Evolutionary conservation across 225 moss, liverwort and hornwort genomes (phyloP), one percentile per base, ranked within the genome.

Genomic region (Marchantia polymorpha): DNA sequence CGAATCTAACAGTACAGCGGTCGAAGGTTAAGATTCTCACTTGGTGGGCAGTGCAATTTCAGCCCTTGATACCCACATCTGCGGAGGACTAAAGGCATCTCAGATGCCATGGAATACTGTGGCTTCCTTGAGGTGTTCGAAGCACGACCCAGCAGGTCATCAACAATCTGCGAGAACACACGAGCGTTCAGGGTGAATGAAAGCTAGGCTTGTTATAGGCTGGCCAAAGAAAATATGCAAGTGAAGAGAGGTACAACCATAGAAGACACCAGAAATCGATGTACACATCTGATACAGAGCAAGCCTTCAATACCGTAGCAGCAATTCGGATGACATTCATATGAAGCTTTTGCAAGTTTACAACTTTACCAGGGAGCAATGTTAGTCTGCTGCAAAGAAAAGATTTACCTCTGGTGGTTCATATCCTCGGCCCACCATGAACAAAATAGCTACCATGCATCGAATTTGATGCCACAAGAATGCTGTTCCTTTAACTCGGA

Each of bases 391-490:
- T 48, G 54, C 51, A 17, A 63, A 74, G 51, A 12, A 46, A 19
- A 52, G 72, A 39, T 39, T 39, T 87, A 96, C 96, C 70, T 75
- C 81, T 22, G 90, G 85, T 11, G 87, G 79, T 80, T 99, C 94
- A 8, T 87, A 73, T 49, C 91, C 91, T 82, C 78, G 78, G 79
- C 97, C 97, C 81, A 99, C 97, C 94, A 99, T 93, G 54, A 99
- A 94, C 60, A 99, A 88, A 80, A 94, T 87, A 9, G 97, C 93
- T 67, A 87, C 94, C 92, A 99, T 94, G 73, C 93, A 99, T 14
- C 97, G 93, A 81, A 99, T 90, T 89, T 99, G 97, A 85, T 99
- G 97, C 97, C 97, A 99, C 63, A 99, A 81, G 83, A 99, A 99
- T 68, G 97, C 97, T 75, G 93, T 93, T 47, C 97, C 97, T 89